phyloP scores from a whole-genome alignment of 2,329 filamentous ascomycete species.

The Lachnellula occidentalis region DNA sequence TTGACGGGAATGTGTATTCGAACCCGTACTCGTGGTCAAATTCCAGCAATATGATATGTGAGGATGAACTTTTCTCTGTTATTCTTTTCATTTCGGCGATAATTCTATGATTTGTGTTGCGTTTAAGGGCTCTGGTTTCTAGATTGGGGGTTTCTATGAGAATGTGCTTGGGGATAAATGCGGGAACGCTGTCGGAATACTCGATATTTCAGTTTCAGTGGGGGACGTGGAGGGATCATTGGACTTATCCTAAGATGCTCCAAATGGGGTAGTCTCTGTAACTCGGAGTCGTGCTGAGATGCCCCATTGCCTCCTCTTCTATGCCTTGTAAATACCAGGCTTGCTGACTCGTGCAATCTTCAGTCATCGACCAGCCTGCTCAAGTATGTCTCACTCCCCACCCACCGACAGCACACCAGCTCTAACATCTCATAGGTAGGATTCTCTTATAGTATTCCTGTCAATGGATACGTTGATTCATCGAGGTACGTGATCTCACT shows the following conservation, averaged over 20 bases:
- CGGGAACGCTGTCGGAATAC: no score
- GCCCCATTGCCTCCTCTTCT: no score
- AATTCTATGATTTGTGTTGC: no score
- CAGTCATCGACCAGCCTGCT: constrained; percentile 26
- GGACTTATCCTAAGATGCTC: no score
- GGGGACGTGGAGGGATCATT: no score
- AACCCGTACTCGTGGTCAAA: constrained; percentile 58
- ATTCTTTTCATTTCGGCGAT: neutral
- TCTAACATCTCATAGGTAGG: constrained; percentile 15
- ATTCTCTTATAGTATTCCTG: constrained; percentile 35
- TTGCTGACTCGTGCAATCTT: neutral
- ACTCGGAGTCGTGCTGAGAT: no score
- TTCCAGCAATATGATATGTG: constrained; percentile 46
- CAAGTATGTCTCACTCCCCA: constrained; percentile 12
- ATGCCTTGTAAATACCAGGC: no score
- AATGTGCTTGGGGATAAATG: no score
- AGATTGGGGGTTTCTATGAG: no score
- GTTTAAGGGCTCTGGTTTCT: no score
- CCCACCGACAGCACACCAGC: neutral
- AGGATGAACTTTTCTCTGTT: constrained; percentile 47
- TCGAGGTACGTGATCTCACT: constrained; percentile 3
- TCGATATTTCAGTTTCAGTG: no score
- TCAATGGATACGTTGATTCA: constrained; percentile 21
- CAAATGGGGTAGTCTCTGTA: no score
- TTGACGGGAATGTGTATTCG: constrained; percentile 34